Base-by-base conservation (phyloP, 148 eudicot genomes). In the Amaranthus cruentus region DNA sequence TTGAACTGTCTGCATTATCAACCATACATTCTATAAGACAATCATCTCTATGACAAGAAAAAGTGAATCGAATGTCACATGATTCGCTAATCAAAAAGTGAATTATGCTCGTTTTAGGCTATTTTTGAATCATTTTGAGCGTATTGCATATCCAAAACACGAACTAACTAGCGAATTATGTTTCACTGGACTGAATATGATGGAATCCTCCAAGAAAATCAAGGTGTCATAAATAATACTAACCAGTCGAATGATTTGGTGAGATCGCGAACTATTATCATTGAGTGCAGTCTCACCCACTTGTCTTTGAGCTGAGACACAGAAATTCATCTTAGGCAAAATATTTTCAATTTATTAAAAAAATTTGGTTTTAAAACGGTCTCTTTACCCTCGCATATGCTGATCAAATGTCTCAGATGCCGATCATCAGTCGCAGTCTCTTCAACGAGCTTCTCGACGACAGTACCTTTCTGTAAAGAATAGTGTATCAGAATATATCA, bases 211-310 rank as follows among this genome's bases (percentile, higher is more conserved):
- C 38, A 28, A 28, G 38, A 28, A 28, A 28, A 62, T 43, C 21
- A 65, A 55, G 55, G 59, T 43, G 47, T 44, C 21, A 44, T 10
- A 2, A 61, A 62, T 9, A n/a, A 75, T 14, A 54, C 93, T 75
- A 15, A 90, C 98, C 97, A 94, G 90, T 81, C 96, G 85, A 73
- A 94, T 91, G 66, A 95, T 95, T 80, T 95, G 98, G 88, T 95
- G 98, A 44, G 98, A 95, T 76, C 98, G 77, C 9, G 98, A 95
- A 71, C 98, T 95, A 42, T 80, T 85, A 70, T 95, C 98, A 66
- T 95, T 95, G 0, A 91, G 84, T 52, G 96, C 90, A 58, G 98
- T 95, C 83, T 95, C 98, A 55, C 97, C 98, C 50, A 95, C 95
- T 83, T 95, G 96, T 75, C 99, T 88, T 83, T 95, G 99, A 75